Conservation (phyloP, 371 early-diverging fungal genomes). For the Basidiobolus heterosporus region DNA sequence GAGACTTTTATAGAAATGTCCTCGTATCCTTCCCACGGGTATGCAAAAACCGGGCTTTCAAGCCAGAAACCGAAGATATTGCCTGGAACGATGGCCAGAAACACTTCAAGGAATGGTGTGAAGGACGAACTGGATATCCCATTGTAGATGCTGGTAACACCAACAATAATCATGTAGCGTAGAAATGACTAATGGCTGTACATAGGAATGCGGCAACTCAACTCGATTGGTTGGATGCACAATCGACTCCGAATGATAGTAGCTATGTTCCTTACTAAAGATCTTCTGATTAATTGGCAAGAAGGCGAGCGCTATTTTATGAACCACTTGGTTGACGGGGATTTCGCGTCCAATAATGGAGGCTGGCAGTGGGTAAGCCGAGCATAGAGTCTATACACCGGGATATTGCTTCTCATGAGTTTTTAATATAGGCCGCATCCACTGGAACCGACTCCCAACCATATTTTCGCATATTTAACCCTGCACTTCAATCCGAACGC, state of each 20-base stretch:
- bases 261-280: conserved; percentile 46
- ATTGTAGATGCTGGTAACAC: conserved; percentile 46
- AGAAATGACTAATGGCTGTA: no score
- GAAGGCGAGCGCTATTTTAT: conserved; percentile 40
- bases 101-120: conserved; percentile 29
- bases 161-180: background rate
- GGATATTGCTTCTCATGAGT: background rate
- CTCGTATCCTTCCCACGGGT: conserved; percentile 36
- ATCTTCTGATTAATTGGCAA: conserved; percentile 47
- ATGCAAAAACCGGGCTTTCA: conserved; percentile 35
- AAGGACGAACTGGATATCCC: conserved; percentile 48
- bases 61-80: conserved; percentile 20
- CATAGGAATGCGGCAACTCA: conserved; percentile 29
- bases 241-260: conserved; percentile 46
- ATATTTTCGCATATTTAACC: conserved; percentile 53
- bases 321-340: conserved; percentile 41
- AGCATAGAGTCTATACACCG: background rate
- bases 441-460: conserved; percentile 52
- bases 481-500: conserved; percentile 15
- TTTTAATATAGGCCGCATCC: conserved; percentile 15
- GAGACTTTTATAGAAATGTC: conserved; percentile 44
- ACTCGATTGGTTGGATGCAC: conserved; percentile 39
- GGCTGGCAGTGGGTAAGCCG: conserved; percentile 45
- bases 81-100: conserved; percentile 13
- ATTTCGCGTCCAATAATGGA: conserved; percentile 49